Conservation (phyloP, 805 yeast genomes). For the Saccharomycopsis sp. region DNA sequence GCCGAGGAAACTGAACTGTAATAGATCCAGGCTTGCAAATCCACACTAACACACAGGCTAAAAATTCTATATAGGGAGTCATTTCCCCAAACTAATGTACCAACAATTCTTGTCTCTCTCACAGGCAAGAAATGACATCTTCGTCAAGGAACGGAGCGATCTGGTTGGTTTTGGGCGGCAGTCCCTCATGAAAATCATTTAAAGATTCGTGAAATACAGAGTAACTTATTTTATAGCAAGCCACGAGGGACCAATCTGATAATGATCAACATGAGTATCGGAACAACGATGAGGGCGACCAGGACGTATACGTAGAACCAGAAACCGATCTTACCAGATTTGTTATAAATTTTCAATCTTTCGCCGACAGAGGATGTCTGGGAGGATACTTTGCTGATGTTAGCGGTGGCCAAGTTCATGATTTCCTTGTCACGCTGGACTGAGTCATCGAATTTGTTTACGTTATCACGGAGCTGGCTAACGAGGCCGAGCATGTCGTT, state of each 20-base stretch:
- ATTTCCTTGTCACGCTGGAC: conserved; percentile 13
- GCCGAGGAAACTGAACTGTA: no score
- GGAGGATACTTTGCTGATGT: conserved; percentile 16
- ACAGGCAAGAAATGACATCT: no score
- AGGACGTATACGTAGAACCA: conserved; percentile 19
- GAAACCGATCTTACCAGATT: conserved; percentile 15
- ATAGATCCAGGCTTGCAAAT: no score
- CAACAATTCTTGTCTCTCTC: no score
- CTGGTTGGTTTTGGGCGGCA: no score
- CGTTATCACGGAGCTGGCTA: conserved; percentile 15
- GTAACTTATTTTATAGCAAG: not conserved
- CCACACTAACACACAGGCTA: no score
- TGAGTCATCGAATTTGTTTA: conserved; percentile 12
- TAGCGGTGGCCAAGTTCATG: conserved; percentile 3
- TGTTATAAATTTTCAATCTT: conserved; percentile 10
- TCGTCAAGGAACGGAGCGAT: no score
- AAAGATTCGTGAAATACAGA: no score
- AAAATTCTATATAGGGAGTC: no score
- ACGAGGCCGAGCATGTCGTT: conserved; percentile 20
- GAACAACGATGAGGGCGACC: conserved; percentile 13
- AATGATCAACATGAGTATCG: conserved; percentile 17
- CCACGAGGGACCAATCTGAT: conserved; percentile 17
- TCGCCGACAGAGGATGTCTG: conserved; percentile 13
- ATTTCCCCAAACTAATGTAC: no score
- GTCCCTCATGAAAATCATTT: no score